These are phyloP conservation scores for Psilocybe cyanescens DNA, from an alignment of 768 basidiomycete genomes.

Conservation along the genomic window DNA sequence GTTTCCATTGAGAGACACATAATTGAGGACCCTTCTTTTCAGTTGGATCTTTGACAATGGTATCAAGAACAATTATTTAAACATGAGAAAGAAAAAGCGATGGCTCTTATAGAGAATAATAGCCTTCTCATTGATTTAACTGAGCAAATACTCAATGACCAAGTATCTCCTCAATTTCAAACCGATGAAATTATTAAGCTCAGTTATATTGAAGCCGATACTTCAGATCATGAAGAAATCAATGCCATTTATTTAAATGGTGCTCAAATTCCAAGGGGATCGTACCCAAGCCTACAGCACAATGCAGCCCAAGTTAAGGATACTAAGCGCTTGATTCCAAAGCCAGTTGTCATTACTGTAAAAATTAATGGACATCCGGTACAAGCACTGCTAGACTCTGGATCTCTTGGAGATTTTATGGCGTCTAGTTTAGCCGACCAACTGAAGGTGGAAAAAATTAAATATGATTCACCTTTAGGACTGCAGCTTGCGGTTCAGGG, in stretches of 20 bases:
- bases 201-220: no score
- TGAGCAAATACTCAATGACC: no score
- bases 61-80: no score
- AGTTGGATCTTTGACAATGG: no score
- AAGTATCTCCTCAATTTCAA: no score
- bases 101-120: no score
- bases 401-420: slow-evolving; percentile 46
- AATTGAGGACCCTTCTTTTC: no score
- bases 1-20: no score
- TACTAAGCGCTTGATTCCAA: slow-evolving; percentile 23
- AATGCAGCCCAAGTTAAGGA: slow-evolving; percentile 27
- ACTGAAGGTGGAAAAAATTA: slow-evolving; percentile 26
- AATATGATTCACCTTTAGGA: slow-evolving; percentile 33
- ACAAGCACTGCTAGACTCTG: slow-evolving; percentile 38
- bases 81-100: no score
- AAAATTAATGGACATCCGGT: slow-evolving; percentile 35
- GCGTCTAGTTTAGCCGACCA: slow-evolving; percentile 40
- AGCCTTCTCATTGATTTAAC: no score
- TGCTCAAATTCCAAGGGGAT: slow-evolving; percentile 18
- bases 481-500: slow-evolving; percentile 46
- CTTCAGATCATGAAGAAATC: not conserved
- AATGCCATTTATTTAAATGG: slow-evolving; percentile 2
- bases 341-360: slow-evolving; percentile 34
- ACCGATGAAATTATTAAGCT: no score
- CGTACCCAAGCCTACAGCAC: slow-evolving; percentile 24